phyloP scores from a whole-genome alignment of 1,284 basidiomycete species.

The Cutaneotrichosporon sp. region DNA sequence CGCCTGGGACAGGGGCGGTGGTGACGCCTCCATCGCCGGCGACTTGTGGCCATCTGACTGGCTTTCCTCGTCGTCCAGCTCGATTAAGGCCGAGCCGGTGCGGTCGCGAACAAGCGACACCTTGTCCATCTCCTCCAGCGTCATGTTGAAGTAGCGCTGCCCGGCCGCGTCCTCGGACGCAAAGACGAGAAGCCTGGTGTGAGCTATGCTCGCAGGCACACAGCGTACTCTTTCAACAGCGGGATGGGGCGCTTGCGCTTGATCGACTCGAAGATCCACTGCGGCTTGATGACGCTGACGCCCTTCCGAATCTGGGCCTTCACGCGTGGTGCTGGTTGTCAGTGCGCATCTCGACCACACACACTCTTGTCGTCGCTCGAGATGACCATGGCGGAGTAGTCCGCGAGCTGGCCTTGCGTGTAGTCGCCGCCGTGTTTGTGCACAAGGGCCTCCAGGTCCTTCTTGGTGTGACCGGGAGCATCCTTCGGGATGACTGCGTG shows the following conservation, averaged over 20 bases:
- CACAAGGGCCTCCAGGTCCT: slow-evolving; percentile 57
- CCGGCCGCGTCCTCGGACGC: slow-evolving; percentile 43
- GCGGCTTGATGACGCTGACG: slow-evolving; percentile 71
- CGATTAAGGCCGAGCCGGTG: slow-evolving; percentile 16
- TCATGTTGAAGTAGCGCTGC: slow-evolving; percentile 41
- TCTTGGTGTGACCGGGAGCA: slow-evolving; percentile 31
- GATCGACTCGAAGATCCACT: slow-evolving; percentile 80
- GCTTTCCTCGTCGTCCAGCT: slow-evolving; percentile 40
- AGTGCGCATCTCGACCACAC: slow-evolving; percentile 10
- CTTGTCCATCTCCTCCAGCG: slow-evolving; percentile 39
- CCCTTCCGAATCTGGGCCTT: slow-evolving; percentile 58
- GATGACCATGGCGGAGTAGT: slow-evolving; percentile 59
- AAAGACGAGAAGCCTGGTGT: slow-evolving; percentile 43
- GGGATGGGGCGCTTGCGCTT: slow-evolving; percentile 61
- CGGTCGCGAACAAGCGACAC: slow-evolving; percentile 33
- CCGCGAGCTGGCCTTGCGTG: slow-evolving; percentile 58
- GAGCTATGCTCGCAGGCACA: too few relatives aligned
- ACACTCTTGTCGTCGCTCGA: slow-evolving; percentile 47
- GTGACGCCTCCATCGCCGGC: not conserved
- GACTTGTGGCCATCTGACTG: slow-evolving; percentile 15
- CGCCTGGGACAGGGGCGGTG: not conserved
- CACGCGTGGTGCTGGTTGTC: slow-evolving; percentile 40
- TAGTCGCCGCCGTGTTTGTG: slow-evolving; percentile 73
- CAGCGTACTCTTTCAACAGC: slow-evolving; percentile 70
- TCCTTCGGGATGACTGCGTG: slow-evolving; percentile 67